phyloP scores from a whole-genome alignment of 108 stramenopile species.

The Pseudonitzschia multistriata region DNA sequence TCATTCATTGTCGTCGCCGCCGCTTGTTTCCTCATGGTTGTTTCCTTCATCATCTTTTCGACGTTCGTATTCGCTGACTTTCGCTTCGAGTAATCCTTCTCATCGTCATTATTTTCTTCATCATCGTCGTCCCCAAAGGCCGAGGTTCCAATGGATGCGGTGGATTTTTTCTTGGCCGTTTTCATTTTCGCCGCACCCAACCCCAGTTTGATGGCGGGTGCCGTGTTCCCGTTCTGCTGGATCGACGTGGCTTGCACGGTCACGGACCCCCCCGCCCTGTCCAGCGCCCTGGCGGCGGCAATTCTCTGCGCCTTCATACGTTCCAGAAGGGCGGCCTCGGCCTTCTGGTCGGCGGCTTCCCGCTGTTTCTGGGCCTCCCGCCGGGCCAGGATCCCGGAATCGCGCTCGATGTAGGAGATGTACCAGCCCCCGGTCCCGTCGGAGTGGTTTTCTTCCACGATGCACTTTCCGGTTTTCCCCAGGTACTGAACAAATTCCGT shows the following conservation, averaged over 20 bases:
- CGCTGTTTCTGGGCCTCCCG: constrained; percentile 43
- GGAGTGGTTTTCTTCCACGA: constrained; percentile 88
- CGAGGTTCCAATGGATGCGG: neutral
- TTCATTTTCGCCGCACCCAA: constrained; percentile 1
- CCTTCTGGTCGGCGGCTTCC: constrained; percentile 53
- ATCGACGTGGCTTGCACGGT: constrained; percentile 54
- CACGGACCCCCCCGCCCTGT: constrained; percentile 57
- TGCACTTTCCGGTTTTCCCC: constrained; percentile 88
- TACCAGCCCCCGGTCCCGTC: constrained; percentile 90
- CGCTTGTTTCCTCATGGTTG: neutral
- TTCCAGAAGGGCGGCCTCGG: constrained; percentile 47
- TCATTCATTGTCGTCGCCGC: neutral
- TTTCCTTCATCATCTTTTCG: neutral
- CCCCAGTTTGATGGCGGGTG: constrained; percentile 31
- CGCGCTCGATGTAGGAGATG: constrained; percentile 93
- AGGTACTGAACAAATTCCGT: constrained; percentile 95
- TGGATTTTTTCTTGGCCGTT: constrained; percentile 24
- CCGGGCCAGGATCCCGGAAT: constrained; percentile 63
- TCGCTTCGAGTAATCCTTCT: constrained; percentile 25
- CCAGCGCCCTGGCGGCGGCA: constrained; percentile 78
- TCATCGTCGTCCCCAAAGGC: constrained; percentile 33
- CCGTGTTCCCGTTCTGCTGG: constrained; percentile 22
- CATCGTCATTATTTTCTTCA: constrained; percentile 38
- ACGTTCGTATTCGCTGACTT: neutral
- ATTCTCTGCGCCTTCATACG: constrained; percentile 59